These are phyloP conservation scores for Aspergillus egyptiacus DNA, from an alignment of 495 filamentous ascomycete genomes.

Conservation along the genomic window DNA sequence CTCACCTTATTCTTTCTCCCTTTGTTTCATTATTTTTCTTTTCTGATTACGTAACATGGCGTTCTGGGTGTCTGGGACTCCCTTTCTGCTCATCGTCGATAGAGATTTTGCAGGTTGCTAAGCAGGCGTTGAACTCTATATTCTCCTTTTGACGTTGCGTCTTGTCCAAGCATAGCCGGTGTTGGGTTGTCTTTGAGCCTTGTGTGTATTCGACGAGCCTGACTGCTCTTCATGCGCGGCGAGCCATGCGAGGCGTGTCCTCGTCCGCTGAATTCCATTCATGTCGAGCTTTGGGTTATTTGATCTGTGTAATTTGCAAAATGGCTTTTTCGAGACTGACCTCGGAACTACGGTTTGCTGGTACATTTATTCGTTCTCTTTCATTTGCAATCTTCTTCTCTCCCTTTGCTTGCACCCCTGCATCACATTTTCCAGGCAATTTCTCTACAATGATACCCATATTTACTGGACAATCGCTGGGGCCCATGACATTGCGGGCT, in stretches of 20 bases:
- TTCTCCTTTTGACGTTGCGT: slow-evolving; percentile 1
- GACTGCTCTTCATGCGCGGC: slow-evolving; percentile 1
- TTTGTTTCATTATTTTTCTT: slow-evolving; percentile 7
- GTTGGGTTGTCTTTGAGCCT: slow-evolving; percentile 11
- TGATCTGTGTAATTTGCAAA: not conserved
- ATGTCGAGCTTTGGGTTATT: slow-evolving; percentile 4
- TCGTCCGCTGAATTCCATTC: slow-evolving; percentile 4
- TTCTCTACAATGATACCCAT: slow-evolving; percentile 35
- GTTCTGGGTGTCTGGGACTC: not conserved
- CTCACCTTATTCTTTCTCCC: not conserved
- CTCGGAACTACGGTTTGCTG: too few relatives aligned
- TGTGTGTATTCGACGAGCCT: not conserved
- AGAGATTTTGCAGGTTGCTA: slow-evolving; percentile 8
- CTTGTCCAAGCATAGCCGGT: slow-evolving; percentile 16
- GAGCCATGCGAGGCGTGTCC: not conserved
- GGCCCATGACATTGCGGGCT: too few relatives aligned
- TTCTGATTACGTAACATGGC: not conserved
- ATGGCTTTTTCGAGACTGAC: not conserved
- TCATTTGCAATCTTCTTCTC: too few relatives aligned
- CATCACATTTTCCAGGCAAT: slow-evolving; percentile 6
- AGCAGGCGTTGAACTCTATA: slow-evolving; percentile 5
- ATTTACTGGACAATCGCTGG: slow-evolving; percentile 11
- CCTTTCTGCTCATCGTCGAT: not conserved
- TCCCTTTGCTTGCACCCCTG: slow-evolving; percentile 4
- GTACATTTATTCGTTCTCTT: not conserved